phyloP scores from a whole-genome alignment of 768 basidiomycete species.

The Lactarius pseudohatsudake region DNA sequence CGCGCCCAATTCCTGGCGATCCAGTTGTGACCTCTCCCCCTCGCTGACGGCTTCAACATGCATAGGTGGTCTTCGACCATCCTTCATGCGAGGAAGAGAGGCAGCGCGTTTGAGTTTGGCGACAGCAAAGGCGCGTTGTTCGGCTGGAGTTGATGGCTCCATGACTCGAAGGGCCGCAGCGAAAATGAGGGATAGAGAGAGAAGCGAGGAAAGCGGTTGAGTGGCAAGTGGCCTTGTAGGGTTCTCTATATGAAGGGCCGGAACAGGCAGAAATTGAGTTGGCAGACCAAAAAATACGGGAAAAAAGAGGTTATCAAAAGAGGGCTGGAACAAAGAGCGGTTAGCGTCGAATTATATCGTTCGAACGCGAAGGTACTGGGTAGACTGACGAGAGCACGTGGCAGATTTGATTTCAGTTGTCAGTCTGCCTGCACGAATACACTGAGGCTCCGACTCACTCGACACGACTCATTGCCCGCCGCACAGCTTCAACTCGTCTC shows the following conservation, averaged over 20 bases:
- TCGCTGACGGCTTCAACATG: slow-evolving; percentile 81
- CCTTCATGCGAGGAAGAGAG: slow-evolving; percentile 88
- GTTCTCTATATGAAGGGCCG: slow-evolving; percentile 26
- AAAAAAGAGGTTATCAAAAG: slow-evolving; percentile 14
- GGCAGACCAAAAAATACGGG: background rate
- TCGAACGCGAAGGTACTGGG: slow-evolving; percentile 9
- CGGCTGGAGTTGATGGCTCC: slow-evolving; percentile 51
- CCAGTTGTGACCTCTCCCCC: slow-evolving; percentile 57
- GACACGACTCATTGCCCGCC: background rate
- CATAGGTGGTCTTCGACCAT: slow-evolving; percentile 86
- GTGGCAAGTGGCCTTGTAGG: slow-evolving; percentile 4
- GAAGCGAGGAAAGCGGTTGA: slow-evolving; percentile 12
- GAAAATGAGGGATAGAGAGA: slow-evolving; percentile 3
- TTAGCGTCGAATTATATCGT: background rate
- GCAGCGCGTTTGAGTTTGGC: slow-evolving; percentile 91
- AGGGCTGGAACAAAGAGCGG: background rate
- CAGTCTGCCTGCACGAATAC: slow-evolving; percentile 14
- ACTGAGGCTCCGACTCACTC: slow-evolving; percentile 10
- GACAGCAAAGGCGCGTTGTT: slow-evolving; percentile 85
- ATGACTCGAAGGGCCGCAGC: slow-evolving; percentile 27
- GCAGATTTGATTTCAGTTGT: background rate
- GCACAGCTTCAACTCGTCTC: slow-evolving; percentile 9
- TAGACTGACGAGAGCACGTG: slow-evolving; percentile 11
- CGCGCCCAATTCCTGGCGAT: slow-evolving; percentile 33
- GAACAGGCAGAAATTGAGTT: slow-evolving; percentile 19